A percentile compares a stretch with the other conserved stretches of the same genome.
Evolutionary conservation across 805 yeast genomes (phyloP).

Genomic region (Cyberlindnera americana): DNA sequence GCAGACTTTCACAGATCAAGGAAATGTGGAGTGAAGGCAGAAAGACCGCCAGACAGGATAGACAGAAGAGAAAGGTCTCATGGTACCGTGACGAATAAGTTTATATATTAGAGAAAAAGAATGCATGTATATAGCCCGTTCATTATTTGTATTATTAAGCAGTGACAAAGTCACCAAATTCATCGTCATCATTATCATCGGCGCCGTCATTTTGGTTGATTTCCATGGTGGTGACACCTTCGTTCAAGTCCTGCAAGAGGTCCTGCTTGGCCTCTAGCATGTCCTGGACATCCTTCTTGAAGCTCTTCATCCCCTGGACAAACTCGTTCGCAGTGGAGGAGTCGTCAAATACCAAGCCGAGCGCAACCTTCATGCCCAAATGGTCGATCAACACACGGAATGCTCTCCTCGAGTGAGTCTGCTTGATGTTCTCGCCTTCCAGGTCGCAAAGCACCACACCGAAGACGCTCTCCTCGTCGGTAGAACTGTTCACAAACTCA

Average conservation of each 20-base stretch:
- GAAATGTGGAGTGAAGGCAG: constrained; percentile 47
- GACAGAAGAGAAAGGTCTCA: constrained; percentile 51
- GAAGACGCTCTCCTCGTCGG: constrained; percentile 26
- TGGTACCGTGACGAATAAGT: constrained; percentile 50
- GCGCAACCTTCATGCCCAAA: constrained; percentile 31
- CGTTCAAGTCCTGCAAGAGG: background rate
- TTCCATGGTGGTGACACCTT: constrained; percentile 1
- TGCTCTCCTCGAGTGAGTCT: constrained; percentile 24
- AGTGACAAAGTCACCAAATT: constrained; percentile 27
- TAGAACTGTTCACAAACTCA: constrained; percentile 9
- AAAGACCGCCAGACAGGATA: constrained; percentile 49
- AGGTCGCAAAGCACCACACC: constrained; percentile 33
- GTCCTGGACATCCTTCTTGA: constrained; percentile 4
- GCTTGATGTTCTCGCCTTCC: constrained; percentile 29
- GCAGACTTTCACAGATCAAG: constrained; percentile 43
- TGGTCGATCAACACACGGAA: constrained; percentile 36
- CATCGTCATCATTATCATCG: constrained; percentile 18
- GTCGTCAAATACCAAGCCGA: constrained; percentile 40
- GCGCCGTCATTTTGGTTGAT: too few species aligned
- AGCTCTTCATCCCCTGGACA: constrained; percentile 3
- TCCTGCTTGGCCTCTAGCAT: constrained; percentile 1
- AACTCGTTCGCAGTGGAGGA: constrained; percentile 12
- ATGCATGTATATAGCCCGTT: too few species aligned
- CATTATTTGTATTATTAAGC: constrained; percentile 8
- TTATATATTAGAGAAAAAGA: background rate